These are phyloP conservation scores for Tritrichomonas foetus DNA, from an alignment of 208 protist genomes.

Conservation along the genomic window DNA sequence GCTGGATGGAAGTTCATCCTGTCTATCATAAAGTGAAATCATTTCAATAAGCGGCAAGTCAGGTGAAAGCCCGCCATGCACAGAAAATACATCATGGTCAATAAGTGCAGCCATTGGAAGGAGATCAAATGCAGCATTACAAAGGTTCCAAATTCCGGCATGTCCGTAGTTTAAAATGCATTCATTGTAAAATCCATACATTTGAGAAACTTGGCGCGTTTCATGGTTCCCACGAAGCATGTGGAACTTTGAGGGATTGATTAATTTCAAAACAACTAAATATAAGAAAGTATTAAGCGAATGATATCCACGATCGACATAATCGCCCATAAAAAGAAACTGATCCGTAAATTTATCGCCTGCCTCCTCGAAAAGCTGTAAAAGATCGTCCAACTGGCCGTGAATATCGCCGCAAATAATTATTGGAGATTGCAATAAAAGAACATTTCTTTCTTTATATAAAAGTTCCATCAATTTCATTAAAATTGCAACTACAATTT, in stretches of 20 bases:
- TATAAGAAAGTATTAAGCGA: constrained; percentile 49
- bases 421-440: constrained; percentile 49
- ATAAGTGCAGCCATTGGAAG: constrained; percentile 38
- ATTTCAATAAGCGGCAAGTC: background rate
- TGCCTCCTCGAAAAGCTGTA: constrained; percentile 6
- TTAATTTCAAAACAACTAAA: constrained; percentile 46
- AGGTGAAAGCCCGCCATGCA: constrained; percentile 34
- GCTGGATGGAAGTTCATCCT: background rate
- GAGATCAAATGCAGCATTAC: constrained; percentile 9
- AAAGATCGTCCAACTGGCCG: constrained; percentile 28
- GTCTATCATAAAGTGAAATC: background rate
- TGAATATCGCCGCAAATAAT: constrained; percentile 48
- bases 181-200: constrained; percentile 56
- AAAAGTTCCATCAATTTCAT: background rate
- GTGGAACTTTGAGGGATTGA: constrained; percentile 45
- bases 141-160: background rate
- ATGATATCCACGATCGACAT: constrained; percentile 36
- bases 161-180: constrained; percentile 76
- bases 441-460: constrained; percentile 44
- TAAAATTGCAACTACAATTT: background rate
- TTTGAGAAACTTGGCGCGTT: constrained; percentile 46
- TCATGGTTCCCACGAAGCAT: constrained; percentile 57
- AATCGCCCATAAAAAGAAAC: constrained; percentile 40
- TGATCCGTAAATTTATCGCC: background rate
- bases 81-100: constrained; percentile 10